phyloP scores from a whole-genome alignment of 2,329 filamentous ascomycete species.

The Claviceps pazoutovae region DNA sequence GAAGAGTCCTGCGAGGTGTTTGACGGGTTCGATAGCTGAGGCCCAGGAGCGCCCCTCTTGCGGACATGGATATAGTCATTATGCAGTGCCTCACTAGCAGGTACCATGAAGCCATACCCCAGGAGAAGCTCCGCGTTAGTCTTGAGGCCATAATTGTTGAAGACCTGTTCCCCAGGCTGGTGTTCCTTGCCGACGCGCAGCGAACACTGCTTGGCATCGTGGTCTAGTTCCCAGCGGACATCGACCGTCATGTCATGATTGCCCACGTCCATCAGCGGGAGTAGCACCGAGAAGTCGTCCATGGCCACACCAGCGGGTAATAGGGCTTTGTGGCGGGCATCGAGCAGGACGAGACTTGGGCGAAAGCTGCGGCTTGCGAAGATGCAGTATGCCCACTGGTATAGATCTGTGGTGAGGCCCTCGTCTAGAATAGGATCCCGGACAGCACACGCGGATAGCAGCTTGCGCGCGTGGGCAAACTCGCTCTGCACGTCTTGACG shows the following conservation, averaged over 20 bases:
- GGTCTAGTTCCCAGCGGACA: slow-evolving; percentile 43
- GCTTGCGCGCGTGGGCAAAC: slow-evolving; percentile 26
- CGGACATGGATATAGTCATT: slow-evolving; percentile 47
- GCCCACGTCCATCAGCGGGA: slow-evolving; percentile 57
- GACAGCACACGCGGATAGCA: slow-evolving; percentile 8
- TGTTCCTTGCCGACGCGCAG: slow-evolving; percentile 31
- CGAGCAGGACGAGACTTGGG: slow-evolving; percentile 40
- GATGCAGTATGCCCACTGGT: slow-evolving; percentile 51
- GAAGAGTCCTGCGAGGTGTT: background rate
- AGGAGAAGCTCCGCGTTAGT: slow-evolving; percentile 59
- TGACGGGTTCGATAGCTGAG: too few relatives aligned
- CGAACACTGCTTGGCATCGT: slow-evolving; percentile 23
- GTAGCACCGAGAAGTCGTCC: slow-evolving; percentile 52
- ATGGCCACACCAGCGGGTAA: slow-evolving; percentile 17
- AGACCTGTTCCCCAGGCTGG: slow-evolving; percentile 39
- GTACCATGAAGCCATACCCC: slow-evolving; percentile 48
- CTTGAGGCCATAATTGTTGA: slow-evolving; percentile 61
- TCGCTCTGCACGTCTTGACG: slow-evolving; percentile 31
- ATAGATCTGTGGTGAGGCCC: slow-evolving; percentile 34
- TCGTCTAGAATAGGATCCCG: slow-evolving; percentile 12
- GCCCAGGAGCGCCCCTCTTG: slow-evolving; percentile 21
- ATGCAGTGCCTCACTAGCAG: slow-evolving; percentile 32
- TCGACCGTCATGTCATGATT: slow-evolving; percentile 53
- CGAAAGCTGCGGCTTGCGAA: slow-evolving; percentile 53
- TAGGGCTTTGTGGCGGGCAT: slow-evolving; percentile 11